Evolutionary conservation across 805 yeast species (phyloP), one percentile per base, ranked within the genome.

Genomic region (Suhomyces canberraensis): DNA sequence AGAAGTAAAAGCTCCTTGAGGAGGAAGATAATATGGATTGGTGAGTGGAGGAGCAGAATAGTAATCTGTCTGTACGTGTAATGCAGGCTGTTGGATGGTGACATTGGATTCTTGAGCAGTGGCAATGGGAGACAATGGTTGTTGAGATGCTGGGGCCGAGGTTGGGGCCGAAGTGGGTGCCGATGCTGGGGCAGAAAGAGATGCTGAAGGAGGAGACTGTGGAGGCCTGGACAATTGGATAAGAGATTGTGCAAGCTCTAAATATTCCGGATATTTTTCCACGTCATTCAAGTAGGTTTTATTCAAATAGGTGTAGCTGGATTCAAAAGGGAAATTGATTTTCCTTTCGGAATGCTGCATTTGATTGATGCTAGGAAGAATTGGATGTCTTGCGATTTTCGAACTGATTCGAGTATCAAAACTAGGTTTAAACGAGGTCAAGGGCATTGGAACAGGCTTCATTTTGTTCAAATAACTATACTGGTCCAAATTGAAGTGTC

Each of bases 261-360:
- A 58, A 40, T 71, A 66, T 40, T 70, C 73, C 4, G 76, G 76
- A 43, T 71, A 71, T 41, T 57, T 51, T 36, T 71, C 71, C 31
- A 74, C 71, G 50, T 75, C 79, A 27, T 60, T 63, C 50, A 73
- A 53, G 46, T 73, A 75, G 2, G 78, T 74, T 34, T 65, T 50
- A 38, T 65, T 61, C 50, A 73, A 68, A 48, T 73, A 73, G 13
- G 76, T 68, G 50, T 75, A 74, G 46, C 75, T 73, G 17, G 72
- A 69, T 45, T 74, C 75, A 52, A 69, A 75, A 3, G 81, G 81
- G 48, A 73, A 75, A 50, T 74, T 70, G 39, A 67, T 62, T 43
- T 66, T 66, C 35, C 62, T 53, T 41, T 61, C 68, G 17, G 41
- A 33, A 29, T 47, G 45, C 24, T 34, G 24, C 45, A 25, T 33